phyloP scores from a whole-genome alignment of 2,329 filamentous ascomycete species.

The Rutstroemia sp. region DNA sequence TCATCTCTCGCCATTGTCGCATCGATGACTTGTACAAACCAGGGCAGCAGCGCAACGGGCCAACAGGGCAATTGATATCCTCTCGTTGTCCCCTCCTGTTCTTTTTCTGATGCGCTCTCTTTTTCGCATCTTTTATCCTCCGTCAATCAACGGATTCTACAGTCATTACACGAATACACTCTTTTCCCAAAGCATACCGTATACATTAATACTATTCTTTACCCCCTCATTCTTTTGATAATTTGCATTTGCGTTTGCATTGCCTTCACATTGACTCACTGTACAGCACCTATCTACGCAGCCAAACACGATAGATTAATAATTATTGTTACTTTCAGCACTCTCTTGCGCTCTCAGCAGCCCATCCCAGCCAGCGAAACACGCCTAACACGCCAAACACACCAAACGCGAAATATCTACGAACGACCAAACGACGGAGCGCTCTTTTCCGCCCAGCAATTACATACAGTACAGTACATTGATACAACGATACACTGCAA shows the following conservation, averaged over 20 bases:
- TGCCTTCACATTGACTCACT: no score
- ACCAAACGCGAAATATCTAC: no score
- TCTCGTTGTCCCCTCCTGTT: conserved; percentile 7
- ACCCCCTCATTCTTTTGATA: not conserved
- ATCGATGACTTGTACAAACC: conserved; percentile 10
- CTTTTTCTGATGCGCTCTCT: conserved; percentile 6
- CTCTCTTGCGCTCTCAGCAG: no score
- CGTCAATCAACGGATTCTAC: not conserved
- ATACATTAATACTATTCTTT: not conserved
- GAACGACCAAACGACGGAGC: no score
- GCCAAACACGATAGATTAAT: no score
- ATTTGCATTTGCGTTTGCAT: not conserved
- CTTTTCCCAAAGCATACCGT: not conserved
- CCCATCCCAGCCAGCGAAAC: no score
- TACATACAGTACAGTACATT: no score
- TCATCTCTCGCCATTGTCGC: not conserved
- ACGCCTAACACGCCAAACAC: no score
- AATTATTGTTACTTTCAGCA: no score
- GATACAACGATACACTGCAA: no score
- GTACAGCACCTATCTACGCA: no score
- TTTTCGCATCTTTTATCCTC: not conserved
- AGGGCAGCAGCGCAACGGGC: not conserved
- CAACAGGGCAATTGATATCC: conserved; percentile 2
- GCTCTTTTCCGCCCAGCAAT: no score
- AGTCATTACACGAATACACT: not conserved